Evolutionary conservation across 345 rosid genomes (phyloP), one percentile per base, ranked within the genome.

Genomic region (Viola odorata): DNA sequence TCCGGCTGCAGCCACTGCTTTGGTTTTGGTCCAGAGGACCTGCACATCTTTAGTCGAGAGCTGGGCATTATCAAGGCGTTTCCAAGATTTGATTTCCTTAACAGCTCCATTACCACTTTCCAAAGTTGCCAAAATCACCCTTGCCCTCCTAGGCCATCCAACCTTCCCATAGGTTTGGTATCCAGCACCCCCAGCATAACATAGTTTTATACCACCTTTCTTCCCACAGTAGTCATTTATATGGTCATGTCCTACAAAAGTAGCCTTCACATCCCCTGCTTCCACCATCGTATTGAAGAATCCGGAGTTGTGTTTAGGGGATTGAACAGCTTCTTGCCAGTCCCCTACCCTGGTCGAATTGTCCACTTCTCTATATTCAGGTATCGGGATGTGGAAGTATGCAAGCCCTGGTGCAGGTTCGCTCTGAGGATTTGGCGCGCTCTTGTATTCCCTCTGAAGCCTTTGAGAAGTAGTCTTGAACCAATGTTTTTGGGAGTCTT

Each of bases 141-240:
- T 81, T 0, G 85, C 87, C 68, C 99, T 85, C 80, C 97, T 83
- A 9, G 85, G 66, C 96, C 96, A 89, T 5, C 97, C 97, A 41
- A 86, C 90, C 77, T 86, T 83, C 60, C 97, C 97, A 55, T 89
- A 94, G 23, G 91, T 97, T 78, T 87, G 97, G 78, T 90, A 89
- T 73, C 98, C 96, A 69, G 86, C 82, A 12, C 91, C 98, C 50
- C 96, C 98, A 45, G 85, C 96, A 50, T 92, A 92, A 60, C 98
- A 92, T 61, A 92, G 96, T 42, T 92, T 79, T 61, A 89, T 79
- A 23, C 94, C 94, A 23, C 65, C 70, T 53, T 81, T 75, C 39
- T 62, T 16, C 6, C 84, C 96, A 64, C 99, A 94, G 68, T 87
- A 94, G 77, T 94, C 99, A 11, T 87, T 92, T 62, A 84, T 0